Percentiles rank a stretch among this genome's conserved stretches.
These are phyloP conservation scores for Ramichloridium luteum DNA, from an alignment of 2,329 filamentous ascomycete species.

Conservation along the genomic window DNA sequence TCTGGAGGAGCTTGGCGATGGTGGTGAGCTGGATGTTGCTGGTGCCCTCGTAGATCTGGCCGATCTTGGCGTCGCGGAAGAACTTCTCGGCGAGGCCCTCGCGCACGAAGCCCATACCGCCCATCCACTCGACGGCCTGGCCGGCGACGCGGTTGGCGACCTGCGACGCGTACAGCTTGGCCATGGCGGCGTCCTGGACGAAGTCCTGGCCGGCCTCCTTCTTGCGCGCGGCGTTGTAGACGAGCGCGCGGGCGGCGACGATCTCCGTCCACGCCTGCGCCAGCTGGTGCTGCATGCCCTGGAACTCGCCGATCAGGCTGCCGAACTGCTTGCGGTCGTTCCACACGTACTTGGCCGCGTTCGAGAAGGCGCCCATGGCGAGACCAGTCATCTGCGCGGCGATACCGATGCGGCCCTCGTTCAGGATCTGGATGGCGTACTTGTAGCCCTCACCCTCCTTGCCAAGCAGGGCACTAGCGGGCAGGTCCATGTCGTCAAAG, in stretches of 20 bases:
- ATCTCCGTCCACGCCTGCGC: slow-evolving; percentile 95
- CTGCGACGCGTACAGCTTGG: slow-evolving; percentile 88
- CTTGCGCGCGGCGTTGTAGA: slow-evolving; percentile 93
- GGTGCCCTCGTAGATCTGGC: slow-evolving; percentile 70
- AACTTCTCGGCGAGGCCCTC: slow-evolving; percentile 97
- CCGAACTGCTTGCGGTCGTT: slow-evolving; percentile 98
- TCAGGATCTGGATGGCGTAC: slow-evolving; percentile 86
- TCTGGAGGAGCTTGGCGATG: slow-evolving; percentile 58
- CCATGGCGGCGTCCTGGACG: slow-evolving; percentile 93
- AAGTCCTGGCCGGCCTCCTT: slow-evolving; percentile 97
- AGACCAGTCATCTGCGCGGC: slow-evolving; percentile 98
- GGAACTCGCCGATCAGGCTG: slow-evolving; percentile 85
- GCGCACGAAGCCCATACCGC: slow-evolving; percentile 95
- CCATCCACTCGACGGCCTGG: slow-evolving; percentile 95
- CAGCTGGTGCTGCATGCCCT: slow-evolving; percentile 98
- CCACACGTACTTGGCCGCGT: slow-evolving; percentile 89
- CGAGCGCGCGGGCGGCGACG: slow-evolving; percentile 73
- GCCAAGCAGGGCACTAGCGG: slow-evolving; percentile 77
- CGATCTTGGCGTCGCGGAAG: slow-evolving; percentile 96
- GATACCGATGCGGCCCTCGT: slow-evolving; percentile 95
- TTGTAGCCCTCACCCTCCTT: slow-evolving; percentile 91
- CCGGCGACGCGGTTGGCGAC: slow-evolving; percentile 79
- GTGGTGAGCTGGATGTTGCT: slow-evolving; percentile 62
- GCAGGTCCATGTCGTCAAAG: slow-evolving; percentile 90
- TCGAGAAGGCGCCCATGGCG: slow-evolving; percentile 87